Conservation (phyloP, 345 rosid genomes). For the Barbarea vulgaris region DNA sequence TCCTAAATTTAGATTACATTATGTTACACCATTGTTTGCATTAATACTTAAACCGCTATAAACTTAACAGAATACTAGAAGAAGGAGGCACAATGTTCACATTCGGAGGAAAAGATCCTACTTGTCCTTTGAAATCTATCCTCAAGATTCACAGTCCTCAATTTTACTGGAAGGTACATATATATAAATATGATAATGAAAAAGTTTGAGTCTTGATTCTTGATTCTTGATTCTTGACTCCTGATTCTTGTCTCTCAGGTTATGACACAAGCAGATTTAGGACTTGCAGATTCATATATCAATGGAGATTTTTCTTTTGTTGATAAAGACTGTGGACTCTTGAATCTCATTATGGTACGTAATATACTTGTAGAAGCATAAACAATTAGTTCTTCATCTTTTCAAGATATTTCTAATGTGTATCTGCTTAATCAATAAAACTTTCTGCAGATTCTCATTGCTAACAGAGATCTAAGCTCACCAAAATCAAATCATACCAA, state of each 20-base stretch:
- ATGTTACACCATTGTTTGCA: neutral
- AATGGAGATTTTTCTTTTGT: slow-evolving; percentile 82
- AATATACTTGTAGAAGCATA: slow-evolving; percentile 10
- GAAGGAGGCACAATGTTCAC: slow-evolving; percentile 86
- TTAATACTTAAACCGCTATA: neutral
- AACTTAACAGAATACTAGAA: slow-evolving; percentile 61
- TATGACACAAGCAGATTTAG: slow-evolving; percentile 92
- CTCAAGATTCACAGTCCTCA: slow-evolving; percentile 77
- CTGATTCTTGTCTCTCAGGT: slow-evolving; percentile 48
- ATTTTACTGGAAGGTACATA: slow-evolving; percentile 89
- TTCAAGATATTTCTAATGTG: neutral
- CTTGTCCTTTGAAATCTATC: slow-evolving; percentile 50
- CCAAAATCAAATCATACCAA: slow-evolving; percentile 48
- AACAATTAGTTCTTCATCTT: neutral
- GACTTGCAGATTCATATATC: slow-evolving; percentile 85
- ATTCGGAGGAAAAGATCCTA: slow-evolving; percentile 58
- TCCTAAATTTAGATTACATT: neutral
- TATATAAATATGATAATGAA: neutral
- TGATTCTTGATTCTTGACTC: slow-evolving; percentile 2
- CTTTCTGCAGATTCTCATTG: slow-evolving; percentile 65
- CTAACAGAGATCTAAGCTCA: slow-evolving; percentile 58
- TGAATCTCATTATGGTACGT: slow-evolving; percentile 73
- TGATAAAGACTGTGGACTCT: slow-evolving; percentile 74
- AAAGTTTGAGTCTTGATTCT: neutral
- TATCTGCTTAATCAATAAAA: neutral